Base-by-base conservation (phyloP, 768 basidiomycete genomes). In the Naganishia onofrii region DNA sequence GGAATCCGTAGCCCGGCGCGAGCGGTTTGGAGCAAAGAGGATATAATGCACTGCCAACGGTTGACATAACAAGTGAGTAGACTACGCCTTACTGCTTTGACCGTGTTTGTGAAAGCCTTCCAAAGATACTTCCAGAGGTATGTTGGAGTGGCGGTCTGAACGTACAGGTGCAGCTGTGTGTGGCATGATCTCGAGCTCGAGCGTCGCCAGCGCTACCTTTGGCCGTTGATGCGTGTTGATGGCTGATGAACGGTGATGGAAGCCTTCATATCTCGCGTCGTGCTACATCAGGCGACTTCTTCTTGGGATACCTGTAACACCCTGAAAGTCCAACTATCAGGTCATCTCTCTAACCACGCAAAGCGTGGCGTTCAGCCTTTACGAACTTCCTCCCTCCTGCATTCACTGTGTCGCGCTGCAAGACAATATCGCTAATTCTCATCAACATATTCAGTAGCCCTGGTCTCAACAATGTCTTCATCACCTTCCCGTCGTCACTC, bases 401-500 rank as follows among this genome's bases (percentile, higher is more conserved):
- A 7, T 8, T 42, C 13, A 42, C 8, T 15, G 42, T 42, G 42
- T 42, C 15, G 8, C 7, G 8, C 2, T 17, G 9, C 15, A 15
- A 17, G 9, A n/a, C n/a, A 15, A 42, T 26, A 51, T 51, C 48
- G 48, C 48, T 51, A 7, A 51, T 46, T 12, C 48, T 42, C n/a
- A n/a, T 42, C 13, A 15, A 51, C 48, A 51, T 15, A n/a, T 51
- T 51, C 42, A n/a, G 19, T 51, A n/a, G 19, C n/a, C 4, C 48
- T n/a, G n/a, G 21, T 51, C 23, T 3, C 23, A 51, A n/a, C n/a
- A 42, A 63, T 63, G 60, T 63, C 60, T 13, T 44, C 38, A 28
- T 63, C 60, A 15, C 60, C 60, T 15, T 26, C 29, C 21, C 67
- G 67, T 28, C 67, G 67, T 34, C 67, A 68, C 55, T 68, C 67